phyloP scores from a whole-genome alignment of 1,284 basidiomycete species.

The Fomitopsis palustris region DNA sequence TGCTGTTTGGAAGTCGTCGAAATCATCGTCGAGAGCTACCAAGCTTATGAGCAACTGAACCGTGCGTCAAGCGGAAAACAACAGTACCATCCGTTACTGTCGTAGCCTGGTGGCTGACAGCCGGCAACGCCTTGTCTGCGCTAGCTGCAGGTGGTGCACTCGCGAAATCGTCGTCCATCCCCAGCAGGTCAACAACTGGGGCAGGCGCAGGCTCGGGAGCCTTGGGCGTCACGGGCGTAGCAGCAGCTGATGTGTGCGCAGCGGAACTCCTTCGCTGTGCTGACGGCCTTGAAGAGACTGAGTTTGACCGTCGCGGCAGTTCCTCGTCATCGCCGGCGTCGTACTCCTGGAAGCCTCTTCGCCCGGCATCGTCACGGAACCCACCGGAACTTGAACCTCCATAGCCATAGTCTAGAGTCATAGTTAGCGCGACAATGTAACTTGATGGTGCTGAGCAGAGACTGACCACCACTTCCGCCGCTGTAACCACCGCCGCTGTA shows the following conservation, averaged over 20 bases:
- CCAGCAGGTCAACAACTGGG: slow-evolving; percentile 35
- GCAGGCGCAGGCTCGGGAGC: slow-evolving; percentile 28
- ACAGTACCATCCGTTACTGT: slow-evolving; percentile 39
- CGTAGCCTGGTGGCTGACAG: slow-evolving; percentile 27
- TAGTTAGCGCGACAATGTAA: slow-evolving; percentile 11
- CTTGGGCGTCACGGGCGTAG: slow-evolving; percentile 40
- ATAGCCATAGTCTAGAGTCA: slow-evolving; percentile 28
- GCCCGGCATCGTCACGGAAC: slow-evolving; percentile 56
- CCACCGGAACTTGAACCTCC: slow-evolving; percentile 29
- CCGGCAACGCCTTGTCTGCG: slow-evolving; percentile 56
- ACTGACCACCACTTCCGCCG: slow-evolving; percentile 31
- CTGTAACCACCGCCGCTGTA: slow-evolving; percentile 26
- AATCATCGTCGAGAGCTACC: slow-evolving; percentile 66
- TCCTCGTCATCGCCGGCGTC: slow-evolving; percentile 94
- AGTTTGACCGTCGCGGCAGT: slow-evolving; percentile 39
- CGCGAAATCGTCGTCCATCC: slow-evolving; percentile 65
- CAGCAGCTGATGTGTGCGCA: slow-evolving; percentile 34
- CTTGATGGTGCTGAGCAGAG: not conserved
- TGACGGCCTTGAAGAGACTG: slow-evolving; percentile 22
- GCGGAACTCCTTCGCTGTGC: slow-evolving; percentile 31
- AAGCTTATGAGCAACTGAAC: not conserved
- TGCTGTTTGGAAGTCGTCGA: slow-evolving; percentile 88
- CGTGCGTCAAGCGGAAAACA: not conserved
- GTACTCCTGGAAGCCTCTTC: slow-evolving; percentile 85
- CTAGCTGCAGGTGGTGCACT: slow-evolving; percentile 27